Base-by-base conservation (phyloP, 2,329 filamentous ascomycete species). In the Graphiopsis chlorocephala region DNA sequence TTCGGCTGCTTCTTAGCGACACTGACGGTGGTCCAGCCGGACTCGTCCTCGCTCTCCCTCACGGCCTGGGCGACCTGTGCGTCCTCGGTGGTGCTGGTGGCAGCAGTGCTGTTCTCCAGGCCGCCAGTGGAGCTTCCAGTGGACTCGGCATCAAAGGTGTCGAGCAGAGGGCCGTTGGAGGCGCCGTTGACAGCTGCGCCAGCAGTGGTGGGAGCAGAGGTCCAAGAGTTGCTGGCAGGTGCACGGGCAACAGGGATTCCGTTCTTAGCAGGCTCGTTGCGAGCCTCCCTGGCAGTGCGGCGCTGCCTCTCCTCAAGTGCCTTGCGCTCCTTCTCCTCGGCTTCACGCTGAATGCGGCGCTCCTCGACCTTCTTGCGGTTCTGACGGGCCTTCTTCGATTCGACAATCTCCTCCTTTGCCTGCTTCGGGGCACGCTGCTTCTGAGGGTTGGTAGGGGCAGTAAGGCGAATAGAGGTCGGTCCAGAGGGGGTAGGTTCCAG, bases 301-400 rank as follows among this genome's bases (percentile, higher is more conserved):
- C 92, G 87, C 81, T 97, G 93, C 76, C 90, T 89, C 81, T 97
- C 93, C 72, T 91, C 83, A 66, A 91, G 83, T 42, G 82, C 81
- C 80, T 92, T 91, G 74, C 93, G 89, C 73, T 91, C 84, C 74
- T 88, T 86, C 80, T 97, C 93, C 0, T 90, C 87, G 71, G 91
- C 90, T 74, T 93, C 89, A 31, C 90, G 88, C 64, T 86, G 84
- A 31, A 84, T 82, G 83, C 92, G 95, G 73, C 88, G 88, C 65
- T 88, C 89, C 79, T 97, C 93, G 42, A 86, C 88, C 87, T 97
- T 97, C 82, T 90, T 88, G 70, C 89, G 87, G 81, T 97, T 95
- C 82, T 97, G 93, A 66, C 93, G 89, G 82, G 96, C 92, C 84
- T 97, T 97, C 89, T 97, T 97, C 23, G 90, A 90, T 83, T 97